Evolutionary conservation across 768 basidiomycete genomes (phyloP), one percentile per base, ranked within the genome.

Genomic region (Psilocybe azurescens): DNA sequence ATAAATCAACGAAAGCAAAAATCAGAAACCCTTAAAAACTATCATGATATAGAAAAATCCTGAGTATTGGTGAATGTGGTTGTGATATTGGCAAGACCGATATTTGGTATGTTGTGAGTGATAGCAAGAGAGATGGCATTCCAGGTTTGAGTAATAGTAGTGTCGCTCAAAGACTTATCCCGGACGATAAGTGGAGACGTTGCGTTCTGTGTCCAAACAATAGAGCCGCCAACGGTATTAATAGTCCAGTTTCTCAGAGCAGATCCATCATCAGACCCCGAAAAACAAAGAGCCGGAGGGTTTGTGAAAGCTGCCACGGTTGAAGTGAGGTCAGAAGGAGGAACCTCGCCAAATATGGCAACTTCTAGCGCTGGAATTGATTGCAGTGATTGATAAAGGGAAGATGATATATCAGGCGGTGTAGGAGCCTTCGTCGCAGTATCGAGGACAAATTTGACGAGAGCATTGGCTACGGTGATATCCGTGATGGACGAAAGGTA

Each of bases 281-380:
- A 89, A 89, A 68, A 88, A 88, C 39, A 89, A 72, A 1, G 77
- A 65, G 8, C 80, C 83, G 29, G 78, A 77, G 20, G 71, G 9
- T 78, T 79, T 8, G 82, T 75, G 61, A 89, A 84, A 7, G 85
- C 80, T 18, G 87, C 84, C 24, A 81, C 73, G 6, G 80, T 79
- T 36, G 75, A 81, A 38, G 66, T 65, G 30, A 87, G 70, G 67
- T 89, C 88, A 3, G 79, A 64, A 16, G 82, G 77, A 13, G 71
- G 67, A 28, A 89, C 70, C 13, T 80, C 75, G 5, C 88, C 89
- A 69, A 89, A 89, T n/a, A 89, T 67, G 1, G 86, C 87, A 3
- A 88, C 85, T 72, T 89, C 88, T 38, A 90, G 67, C 1, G 74
- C 62, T 24, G 87, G 89, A 49, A 89, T 74, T 1, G 74, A 68